Evolutionary conservation across 2,329 filamentous ascomycete genomes (phyloP).

Genomic region (Aspergillus intermedius): DNA sequence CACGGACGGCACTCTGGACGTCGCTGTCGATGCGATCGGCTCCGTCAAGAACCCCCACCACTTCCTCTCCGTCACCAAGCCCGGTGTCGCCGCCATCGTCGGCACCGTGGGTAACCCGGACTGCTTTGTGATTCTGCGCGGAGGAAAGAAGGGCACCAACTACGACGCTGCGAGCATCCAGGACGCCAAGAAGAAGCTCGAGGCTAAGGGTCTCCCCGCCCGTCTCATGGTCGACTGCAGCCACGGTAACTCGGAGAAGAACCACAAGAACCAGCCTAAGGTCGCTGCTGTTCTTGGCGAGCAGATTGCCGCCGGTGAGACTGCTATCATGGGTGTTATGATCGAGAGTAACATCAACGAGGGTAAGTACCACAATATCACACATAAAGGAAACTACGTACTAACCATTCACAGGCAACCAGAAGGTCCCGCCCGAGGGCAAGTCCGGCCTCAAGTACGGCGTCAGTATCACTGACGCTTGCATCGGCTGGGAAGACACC

Average conservation of each 20-base stretch:
- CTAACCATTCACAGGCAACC: slow-evolving; percentile 50
- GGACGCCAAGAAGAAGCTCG: slow-evolving; percentile 72
- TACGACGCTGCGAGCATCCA: slow-evolving; percentile 80
- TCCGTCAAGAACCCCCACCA: slow-evolving; percentile 88
- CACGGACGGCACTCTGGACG: slow-evolving; percentile 81
- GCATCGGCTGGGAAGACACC: slow-evolving; percentile 91
- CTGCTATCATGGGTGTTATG: slow-evolving; percentile 93
- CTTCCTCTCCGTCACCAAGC: slow-evolving; percentile 96
- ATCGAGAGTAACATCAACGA: slow-evolving; percentile 97
- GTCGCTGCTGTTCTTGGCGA: slow-evolving; percentile 75
- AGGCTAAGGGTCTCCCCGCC: slow-evolving; percentile 64
- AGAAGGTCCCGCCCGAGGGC: slow-evolving; percentile 86
- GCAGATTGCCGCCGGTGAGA: slow-evolving; percentile 79
- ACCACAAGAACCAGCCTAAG: slow-evolving; percentile 96
- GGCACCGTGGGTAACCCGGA: slow-evolving; percentile 93
- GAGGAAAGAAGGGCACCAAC: slow-evolving; percentile 89
- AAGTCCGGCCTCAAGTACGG: slow-evolving; percentile 82
- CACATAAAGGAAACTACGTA: neutral
- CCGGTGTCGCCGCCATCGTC: slow-evolving; percentile 88
- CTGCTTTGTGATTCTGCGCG: slow-evolving; percentile 92
- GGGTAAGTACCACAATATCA: slow-evolving; percentile 46
- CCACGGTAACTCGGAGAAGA: slow-evolving; percentile 91
- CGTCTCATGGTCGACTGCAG: slow-evolving; percentile 97
- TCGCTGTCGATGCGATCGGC: slow-evolving; percentile 92
- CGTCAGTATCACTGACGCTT: slow-evolving; percentile 95